Evolutionary conservation across 78 protist genomes (phyloP), one percentile per base, ranked within the genome.

Genomic region (Creolimax fragrantissima): DNA sequence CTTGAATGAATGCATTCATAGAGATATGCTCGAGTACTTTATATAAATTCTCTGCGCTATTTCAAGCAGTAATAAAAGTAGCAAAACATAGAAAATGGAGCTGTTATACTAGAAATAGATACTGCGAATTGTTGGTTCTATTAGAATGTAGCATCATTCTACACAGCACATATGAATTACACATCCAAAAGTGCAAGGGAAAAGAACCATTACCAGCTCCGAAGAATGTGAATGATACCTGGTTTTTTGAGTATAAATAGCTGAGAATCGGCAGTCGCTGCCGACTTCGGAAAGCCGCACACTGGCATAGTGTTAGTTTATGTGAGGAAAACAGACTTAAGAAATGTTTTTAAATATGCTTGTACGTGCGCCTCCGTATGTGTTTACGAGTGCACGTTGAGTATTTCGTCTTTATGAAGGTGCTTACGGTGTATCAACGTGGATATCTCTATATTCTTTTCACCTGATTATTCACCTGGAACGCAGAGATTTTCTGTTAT

Each of bases 231-330:
- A n/a, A n/a, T n/a, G n/a, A 83, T 24, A 83, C 86, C 7, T 83
- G 17, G 7, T 6, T 83, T 24, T 83, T 83, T 58, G 74, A 11
- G 35, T 83, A 24, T 36, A 35, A 17, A 41, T 83, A 83, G 86
- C 86, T 83, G 7, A 83, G 86, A 32, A 83, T 24, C 7, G 86
- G 86, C 7, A 83, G 86, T 24, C 86, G 7, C 42, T 83, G 86
- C 86, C 35, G 35, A 41, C 86, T 83, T 11, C 86, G 86, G 86
- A 83, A 83, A 35, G 86, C 7, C 7, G 86, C 86, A 83, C 86
- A 83, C 86, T 83, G 86, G n/a, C n/a, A n/a, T n/a, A n/a, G n/a
- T n/a, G n/a, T 17, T 58, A 11, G 39, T 17, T 58, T 17, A 11
- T 17, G 17, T 17, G 39, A 11, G 17, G 74, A 32, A 11, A 17